phyloP scores from a whole-genome alignment of 2,329 filamentous ascomycete genomes.

The Aspergillus thermomutatus region DNA sequence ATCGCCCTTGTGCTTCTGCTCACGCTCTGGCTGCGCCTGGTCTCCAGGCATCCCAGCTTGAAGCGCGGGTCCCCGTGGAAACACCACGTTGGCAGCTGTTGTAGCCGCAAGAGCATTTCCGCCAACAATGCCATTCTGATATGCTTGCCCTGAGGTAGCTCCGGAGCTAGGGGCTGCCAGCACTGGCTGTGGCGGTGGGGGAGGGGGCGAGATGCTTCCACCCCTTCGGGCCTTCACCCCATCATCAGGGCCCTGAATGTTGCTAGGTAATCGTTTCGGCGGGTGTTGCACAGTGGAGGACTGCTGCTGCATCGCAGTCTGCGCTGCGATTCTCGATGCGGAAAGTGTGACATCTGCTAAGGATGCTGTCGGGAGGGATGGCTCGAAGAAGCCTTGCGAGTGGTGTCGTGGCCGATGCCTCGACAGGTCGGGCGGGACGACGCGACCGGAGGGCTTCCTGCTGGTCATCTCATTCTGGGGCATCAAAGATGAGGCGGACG shows the following conservation, averaged over 20 bases:
- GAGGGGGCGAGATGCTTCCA: constrained; percentile 35
- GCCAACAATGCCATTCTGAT: constrained; percentile 52
- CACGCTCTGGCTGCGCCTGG: constrained; percentile 32
- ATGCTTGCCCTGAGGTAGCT: constrained; percentile 27
- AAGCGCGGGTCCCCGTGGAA: constrained; percentile 50
- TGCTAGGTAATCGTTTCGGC: constrained; percentile 56
- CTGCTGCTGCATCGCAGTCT: constrained; percentile 60
- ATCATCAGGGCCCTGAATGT: constrained; percentile 40
- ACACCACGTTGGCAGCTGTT: constrained; percentile 60
- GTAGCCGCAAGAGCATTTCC: constrained; percentile 55
- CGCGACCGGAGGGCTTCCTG: constrained; percentile 38
- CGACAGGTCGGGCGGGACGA: constrained; percentile 33
- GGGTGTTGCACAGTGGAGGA: constrained; percentile 34
- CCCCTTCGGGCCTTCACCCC: constrained; percentile 25
- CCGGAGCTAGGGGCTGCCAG: constrained; percentile 20
- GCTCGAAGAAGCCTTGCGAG: constrained; percentile 67
- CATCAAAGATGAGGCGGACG: constrained; percentile 34
- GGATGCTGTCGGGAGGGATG: constrained; percentile 56
- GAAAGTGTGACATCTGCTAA: constrained; percentile 48
- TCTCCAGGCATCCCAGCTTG: constrained; percentile 20
- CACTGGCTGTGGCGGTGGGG: constrained; percentile 25
- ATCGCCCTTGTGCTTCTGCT: constrained; percentile 54
- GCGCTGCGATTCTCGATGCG: constrained; percentile 63
- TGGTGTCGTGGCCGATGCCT: constrained; percentile 49
- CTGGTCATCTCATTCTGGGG: constrained; percentile 35